Percentiles rank a stretch among this genome's conserved stretches.
These are phyloP conservation scores for Xerocomus potaroensis DNA, from an alignment of 768 basidiomycete species.

Conservation along the genomic window DNA sequence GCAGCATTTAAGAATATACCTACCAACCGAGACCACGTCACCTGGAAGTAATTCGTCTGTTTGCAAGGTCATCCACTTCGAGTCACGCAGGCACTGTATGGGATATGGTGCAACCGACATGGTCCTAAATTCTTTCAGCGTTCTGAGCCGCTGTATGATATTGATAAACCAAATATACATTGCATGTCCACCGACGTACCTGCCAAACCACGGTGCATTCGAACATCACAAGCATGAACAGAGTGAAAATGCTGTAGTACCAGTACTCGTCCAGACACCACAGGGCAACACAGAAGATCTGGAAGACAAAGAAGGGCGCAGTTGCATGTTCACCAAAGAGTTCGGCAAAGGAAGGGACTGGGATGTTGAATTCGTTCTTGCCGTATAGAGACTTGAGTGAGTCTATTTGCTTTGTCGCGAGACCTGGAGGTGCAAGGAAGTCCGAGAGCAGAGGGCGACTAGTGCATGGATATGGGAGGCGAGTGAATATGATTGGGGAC, in stretches of 20 bases:
- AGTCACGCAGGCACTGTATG: constrained; percentile 76
- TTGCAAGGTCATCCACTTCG: constrained; percentile 74
- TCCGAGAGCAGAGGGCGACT: constrained; percentile 59
- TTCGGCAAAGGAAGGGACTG: constrained; percentile 89
- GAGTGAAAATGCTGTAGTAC: constrained; percentile 97
- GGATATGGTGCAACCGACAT: constrained; percentile 93
- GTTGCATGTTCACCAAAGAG: constrained; percentile 95
- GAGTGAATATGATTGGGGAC: constrained; percentile 61
- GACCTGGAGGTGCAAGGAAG: constrained; percentile 58
- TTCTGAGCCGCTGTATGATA: constrained; percentile 71
- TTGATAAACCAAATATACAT: background rate
- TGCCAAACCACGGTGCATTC: constrained; percentile 99
- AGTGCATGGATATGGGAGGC: constrained; percentile 86
- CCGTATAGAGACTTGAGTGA: constrained; percentile 70
- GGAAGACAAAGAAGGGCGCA: constrained; percentile 99
- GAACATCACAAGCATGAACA: constrained; percentile 98
- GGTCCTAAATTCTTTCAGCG: constrained; percentile 91
- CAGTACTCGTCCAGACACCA: constrained; percentile 99
- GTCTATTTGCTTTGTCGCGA: constrained; percentile 46
- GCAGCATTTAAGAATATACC: constrained; percentile 30
- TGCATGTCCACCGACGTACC: constrained; percentile 42
- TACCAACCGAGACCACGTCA: constrained; percentile 79
- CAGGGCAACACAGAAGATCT: constrained; percentile 93
- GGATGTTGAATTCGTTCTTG: constrained; percentile 94
- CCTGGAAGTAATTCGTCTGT: constrained; percentile 89